Conservation (phyloP, 768 basidiomycete genomes). For the Podaxis sp. region DNA sequence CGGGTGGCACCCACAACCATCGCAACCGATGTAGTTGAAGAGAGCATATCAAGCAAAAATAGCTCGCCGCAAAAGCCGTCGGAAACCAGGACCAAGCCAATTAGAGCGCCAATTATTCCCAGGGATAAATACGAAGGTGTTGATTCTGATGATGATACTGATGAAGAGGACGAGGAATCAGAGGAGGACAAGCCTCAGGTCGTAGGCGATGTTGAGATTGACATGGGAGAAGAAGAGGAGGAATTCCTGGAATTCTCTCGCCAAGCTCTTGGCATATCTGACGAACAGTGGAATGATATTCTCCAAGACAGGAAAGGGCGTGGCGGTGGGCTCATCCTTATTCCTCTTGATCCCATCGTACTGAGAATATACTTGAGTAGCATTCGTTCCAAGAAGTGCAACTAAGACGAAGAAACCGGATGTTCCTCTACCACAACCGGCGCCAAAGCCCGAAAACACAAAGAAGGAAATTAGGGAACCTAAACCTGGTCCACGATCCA, state of each 20-base stretch:
- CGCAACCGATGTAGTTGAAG: slow-evolving; percentile 39
- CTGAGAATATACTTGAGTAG: slow-evolving; percentile 28
- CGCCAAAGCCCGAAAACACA: slow-evolving; percentile 13
- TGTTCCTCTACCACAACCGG: background rate
- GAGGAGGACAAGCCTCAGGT: slow-evolving; percentile 85
- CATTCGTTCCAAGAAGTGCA: slow-evolving; percentile 55
- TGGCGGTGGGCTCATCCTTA: slow-evolving; percentile 62
- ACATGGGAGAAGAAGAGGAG: slow-evolving; percentile 92
- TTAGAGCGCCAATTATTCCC: slow-evolving; percentile 77
- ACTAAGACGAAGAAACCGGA: slow-evolving; percentile 17
- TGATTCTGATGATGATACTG: slow-evolving; percentile 87
- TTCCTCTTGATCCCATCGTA: background rate
- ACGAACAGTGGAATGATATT: slow-evolving; percentile 90
- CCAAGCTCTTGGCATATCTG: slow-evolving; percentile 84
- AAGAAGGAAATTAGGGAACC: slow-evolving; percentile 18
- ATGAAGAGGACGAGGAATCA: slow-evolving; percentile 61
- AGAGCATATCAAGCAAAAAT: slow-evolving; percentile 15
- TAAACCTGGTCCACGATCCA: slow-evolving; percentile 34
- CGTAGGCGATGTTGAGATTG: slow-evolving; percentile 80
- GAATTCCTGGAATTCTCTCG: slow-evolving; percentile 96
- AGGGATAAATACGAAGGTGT: slow-evolving; percentile 88
- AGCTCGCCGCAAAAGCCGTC: slow-evolving; percentile 4
- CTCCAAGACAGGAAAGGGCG: slow-evolving; percentile 70
- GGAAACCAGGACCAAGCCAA: slow-evolving; percentile 36
- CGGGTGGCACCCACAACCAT: slow-evolving; percentile 48